Evolutionary conservation across 805 yeast genomes (phyloP), one percentile per base, ranked within the genome.

Genomic region (Cyberlindnera xylosilytica): DNA sequence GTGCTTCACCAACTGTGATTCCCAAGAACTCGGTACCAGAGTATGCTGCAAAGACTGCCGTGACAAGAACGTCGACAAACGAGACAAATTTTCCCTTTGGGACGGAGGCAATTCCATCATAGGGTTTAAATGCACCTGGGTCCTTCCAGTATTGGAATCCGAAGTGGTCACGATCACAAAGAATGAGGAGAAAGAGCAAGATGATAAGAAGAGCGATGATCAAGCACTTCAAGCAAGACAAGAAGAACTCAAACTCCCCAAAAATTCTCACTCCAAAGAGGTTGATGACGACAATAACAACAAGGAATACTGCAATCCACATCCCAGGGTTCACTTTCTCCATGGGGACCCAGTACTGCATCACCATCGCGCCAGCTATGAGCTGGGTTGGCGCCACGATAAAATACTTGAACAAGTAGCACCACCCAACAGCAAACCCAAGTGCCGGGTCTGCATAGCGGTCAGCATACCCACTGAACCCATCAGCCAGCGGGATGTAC

Each of bases 1-100:
- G 70, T 36, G 85, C 79, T 65, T 84, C 91, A 34, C 86, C 85
- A 44, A 83, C 84, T 6, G 88, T 80, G 46, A 83, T 73, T 58
- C 85, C 88, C 46, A 83, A 79, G 19, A 72, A 60, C 63, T 83
- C 89, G 17, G 84, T 76, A 53, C 89, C 90, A 30, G 79, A 72
- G 56, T 71, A 84, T 7, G 89, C 85, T 7, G 89, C 85, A 58
- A 82, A 84, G 4, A 81, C 77, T 15, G 86, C 83, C 31, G 78
- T 72, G 36, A 79, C 83, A 39, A 82, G 68, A 8, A 78, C 82
- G n/a, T 81, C 69, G 17, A 45, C 83, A 51, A 81, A 81, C 1
- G 85, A 67, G 20, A 79, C 78, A 54, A 82, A 79, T 55, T 76
- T 74, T 46, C 85, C 87, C 46, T 55, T 60, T n/a, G 68, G 44